Percentiles rank a stretch among this genome's conserved stretches.
Conservation (phyloP, 805 yeast genomes). For the Teunomyces pallodes region DNA sequence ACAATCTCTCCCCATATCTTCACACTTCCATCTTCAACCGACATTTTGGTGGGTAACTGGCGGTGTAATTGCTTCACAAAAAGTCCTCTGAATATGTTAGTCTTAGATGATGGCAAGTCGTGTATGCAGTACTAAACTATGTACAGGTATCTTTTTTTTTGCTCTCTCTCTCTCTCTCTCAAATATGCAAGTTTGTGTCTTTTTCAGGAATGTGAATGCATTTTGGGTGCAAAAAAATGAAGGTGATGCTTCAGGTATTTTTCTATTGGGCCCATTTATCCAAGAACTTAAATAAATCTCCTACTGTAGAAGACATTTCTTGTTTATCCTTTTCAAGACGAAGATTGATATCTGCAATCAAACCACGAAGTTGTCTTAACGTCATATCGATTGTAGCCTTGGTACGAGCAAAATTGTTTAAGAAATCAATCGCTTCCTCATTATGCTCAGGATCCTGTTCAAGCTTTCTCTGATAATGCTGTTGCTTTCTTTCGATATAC, state of each 20-base stretch:
- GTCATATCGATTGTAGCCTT: not conserved
- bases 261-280: constrained; percentile 19
- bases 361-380: constrained; percentile 20
- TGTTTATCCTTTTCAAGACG: constrained; percentile 31
- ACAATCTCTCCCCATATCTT: constrained; percentile 12
- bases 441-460: constrained; percentile 1
- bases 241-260: not conserved
- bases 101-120: not conserved
- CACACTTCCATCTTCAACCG: constrained; percentile 7
- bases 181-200: not conserved
- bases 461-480: not conserved
- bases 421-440: constrained; percentile 4
- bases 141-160: not conserved
- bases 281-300: constrained; percentile 22
- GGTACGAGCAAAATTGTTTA: constrained; percentile 3
- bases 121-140: not conserved
- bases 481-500: constrained; percentile 5
- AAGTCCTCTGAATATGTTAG: not conserved
- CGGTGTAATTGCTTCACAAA: not conserved
- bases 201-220: not conserved
- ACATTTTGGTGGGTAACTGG: not conserved
- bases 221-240: constrained; percentile 1
- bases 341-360: constrained; percentile 34
- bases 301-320: constrained; percentile 21
- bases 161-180: too few relatives aligned